phyloP scores from a whole-genome alignment of 2,329 filamentous ascomycete genomes.

The Colletotrichum godetiae region DNA sequence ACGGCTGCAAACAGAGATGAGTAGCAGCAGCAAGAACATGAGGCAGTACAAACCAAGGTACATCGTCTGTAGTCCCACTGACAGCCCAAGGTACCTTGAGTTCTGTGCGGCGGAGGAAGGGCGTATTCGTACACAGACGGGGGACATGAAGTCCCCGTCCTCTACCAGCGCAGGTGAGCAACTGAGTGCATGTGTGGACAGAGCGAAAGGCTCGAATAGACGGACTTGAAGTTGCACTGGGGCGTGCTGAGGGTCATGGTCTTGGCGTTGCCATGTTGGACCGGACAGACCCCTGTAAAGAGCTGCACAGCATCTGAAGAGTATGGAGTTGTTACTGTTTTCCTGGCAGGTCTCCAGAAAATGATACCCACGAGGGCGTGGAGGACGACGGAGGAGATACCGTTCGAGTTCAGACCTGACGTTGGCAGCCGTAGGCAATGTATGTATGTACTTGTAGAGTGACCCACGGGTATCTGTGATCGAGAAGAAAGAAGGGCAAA shows the following conservation, averaged over 20 bases:
- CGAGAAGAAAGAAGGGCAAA: neutral
- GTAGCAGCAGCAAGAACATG: neutral
- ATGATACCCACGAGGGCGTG: constrained; percentile 19
- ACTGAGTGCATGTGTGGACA: neutral
- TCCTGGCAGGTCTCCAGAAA: constrained; percentile 21
- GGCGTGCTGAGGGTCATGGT: neutral
- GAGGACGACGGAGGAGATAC: constrained; percentile 29
- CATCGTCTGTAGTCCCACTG: neutral
- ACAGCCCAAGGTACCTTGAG: neutral
- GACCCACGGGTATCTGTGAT: neutral
- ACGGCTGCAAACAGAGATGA: neutral
- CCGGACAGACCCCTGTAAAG: constrained; percentile 10
- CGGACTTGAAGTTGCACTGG: neutral
- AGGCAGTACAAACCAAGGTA: constrained; percentile 1
- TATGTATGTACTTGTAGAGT: neutral
- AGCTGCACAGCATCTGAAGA: constrained; percentile 27
- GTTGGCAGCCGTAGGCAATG: neutral
- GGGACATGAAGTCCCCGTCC: neutral
- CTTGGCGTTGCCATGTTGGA: constrained; percentile 15
- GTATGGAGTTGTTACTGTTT: constrained; percentile 4
- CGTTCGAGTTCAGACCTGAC: constrained; percentile 30
- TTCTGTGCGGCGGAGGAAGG: neutral
- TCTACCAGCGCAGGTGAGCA: neutral
- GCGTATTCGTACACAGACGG: constrained; percentile 5
- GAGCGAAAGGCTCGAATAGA: neutral